Conservation (phyloP, 164 flowering plant species). For the Tetracentron sinense region DNA sequence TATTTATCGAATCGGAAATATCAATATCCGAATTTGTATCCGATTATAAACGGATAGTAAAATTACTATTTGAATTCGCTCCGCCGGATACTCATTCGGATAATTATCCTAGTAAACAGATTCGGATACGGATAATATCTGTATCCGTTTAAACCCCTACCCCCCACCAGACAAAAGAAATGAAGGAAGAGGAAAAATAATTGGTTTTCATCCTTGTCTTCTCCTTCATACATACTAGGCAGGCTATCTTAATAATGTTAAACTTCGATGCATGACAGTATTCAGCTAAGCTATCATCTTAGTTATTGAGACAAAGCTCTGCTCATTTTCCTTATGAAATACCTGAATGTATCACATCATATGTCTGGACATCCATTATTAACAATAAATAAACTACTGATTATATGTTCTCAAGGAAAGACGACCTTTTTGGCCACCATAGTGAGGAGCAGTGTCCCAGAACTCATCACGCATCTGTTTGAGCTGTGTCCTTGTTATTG, state of each 20-base stretch:
- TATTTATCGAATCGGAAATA: too few relatives aligned
- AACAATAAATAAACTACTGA: conserved; percentile 3
- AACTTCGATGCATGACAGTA: too few relatives aligned
- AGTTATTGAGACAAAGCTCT: background rate
- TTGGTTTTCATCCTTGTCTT: background rate
- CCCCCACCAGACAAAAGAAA: too few relatives aligned
- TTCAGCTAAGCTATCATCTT: background rate
- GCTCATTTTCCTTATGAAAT: background rate
- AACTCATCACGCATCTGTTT: conserved; percentile 83
- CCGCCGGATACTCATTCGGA: too few relatives aligned
- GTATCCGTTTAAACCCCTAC: too few relatives aligned
- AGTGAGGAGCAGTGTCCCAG: conserved; percentile 98
- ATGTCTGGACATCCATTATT: background rate
- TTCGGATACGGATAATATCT: too few relatives aligned
- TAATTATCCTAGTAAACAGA: too few relatives aligned
- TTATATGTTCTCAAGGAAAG: background rate
- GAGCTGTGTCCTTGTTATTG: conserved; percentile 72
- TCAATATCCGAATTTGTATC: too few relatives aligned
- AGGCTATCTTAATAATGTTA: too few relatives aligned
- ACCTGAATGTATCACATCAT: background rate
- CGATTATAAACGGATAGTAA: too few relatives aligned
- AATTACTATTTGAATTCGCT: too few relatives aligned
- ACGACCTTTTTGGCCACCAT: conserved; percentile 75
- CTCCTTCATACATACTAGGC: background rate
- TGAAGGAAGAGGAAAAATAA: too few relatives aligned